These are phyloP conservation scores for Coemansia sp. DNA, from an alignment of 192 early-diverging fungal genomes.

Conservation along the genomic window DNA sequence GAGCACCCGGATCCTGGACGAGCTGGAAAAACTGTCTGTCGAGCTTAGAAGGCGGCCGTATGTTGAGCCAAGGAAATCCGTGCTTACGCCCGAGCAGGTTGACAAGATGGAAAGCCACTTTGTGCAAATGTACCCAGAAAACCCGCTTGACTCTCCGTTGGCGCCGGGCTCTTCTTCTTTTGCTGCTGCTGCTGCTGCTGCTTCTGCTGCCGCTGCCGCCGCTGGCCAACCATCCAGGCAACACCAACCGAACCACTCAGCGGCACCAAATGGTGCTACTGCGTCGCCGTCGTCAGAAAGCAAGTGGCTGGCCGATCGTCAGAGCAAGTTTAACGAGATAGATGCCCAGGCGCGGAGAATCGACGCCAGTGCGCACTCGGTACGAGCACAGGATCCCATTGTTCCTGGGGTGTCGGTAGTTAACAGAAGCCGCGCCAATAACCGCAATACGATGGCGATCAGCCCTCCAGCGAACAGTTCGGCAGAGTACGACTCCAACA, in stretches of 20 bases:
- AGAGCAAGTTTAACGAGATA: constrained; percentile 42
- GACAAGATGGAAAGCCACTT: constrained; percentile 48
- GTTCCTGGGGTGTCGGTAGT: constrained; percentile 20
- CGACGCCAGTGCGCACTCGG: constrained; percentile 16
- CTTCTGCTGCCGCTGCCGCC: too few relatives aligned
- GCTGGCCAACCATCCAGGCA: neutral
- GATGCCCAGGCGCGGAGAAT: constrained; percentile 39
- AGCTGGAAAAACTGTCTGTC: constrained; percentile 30
- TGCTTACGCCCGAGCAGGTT: constrained; percentile 45
- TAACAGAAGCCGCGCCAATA: constrained; percentile 6
- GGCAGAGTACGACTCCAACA: constrained; percentile 7
- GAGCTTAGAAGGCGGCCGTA: constrained; percentile 35
- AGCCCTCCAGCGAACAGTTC: constrained; percentile 19
- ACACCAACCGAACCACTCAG: neutral
- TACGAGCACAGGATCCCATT: neutral
- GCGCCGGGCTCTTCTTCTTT: neutral
- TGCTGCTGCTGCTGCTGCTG: too few relatives aligned
- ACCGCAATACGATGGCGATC: constrained; percentile 18
- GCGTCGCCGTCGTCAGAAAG: neutral
- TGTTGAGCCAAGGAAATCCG: constrained; percentile 14
- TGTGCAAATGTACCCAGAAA: constrained; percentile 41
- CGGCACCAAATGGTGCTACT: neutral
- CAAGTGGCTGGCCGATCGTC: constrained; percentile 20
- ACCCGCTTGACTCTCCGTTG: constrained; percentile 11
- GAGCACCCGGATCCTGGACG: constrained; percentile 22